Base-by-base conservation (phyloP, 768 basidiomycete species). In the Phaffia tasmanica region DNA sequence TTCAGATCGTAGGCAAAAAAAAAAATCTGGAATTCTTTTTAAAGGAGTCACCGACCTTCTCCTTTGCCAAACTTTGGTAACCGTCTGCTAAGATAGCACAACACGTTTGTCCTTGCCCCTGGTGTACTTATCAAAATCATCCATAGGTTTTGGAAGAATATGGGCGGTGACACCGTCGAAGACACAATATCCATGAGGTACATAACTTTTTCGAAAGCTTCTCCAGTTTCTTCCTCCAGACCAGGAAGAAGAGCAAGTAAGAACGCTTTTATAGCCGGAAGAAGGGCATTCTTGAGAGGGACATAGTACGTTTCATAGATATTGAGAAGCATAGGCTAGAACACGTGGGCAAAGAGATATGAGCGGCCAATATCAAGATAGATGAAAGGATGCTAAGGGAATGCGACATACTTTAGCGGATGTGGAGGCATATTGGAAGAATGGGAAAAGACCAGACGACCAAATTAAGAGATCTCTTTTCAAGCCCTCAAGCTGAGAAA, bases 361-460 rank as follows among this genome's bases (percentile, higher is more conserved):
- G 54, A 11, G 15, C 35, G 35, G 11, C 11, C 11, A 11, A 42
- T 11, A 5, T 5, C 30, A 27, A 1, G 15, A 16, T n/a, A 35
- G 1, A 51, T 1, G 48, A 18, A 23, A 19, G n/a, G 15, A 15
- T 35, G 49, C 15, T 46, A 4, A 8, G 30, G 27, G n/a, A 51
- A 42, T 0, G 2, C 1, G 32, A 66, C 78, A 60, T 70, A 88
- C 90, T 82, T 90, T 90, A 66, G 97, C 92, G 23, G 92, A 92
- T n/a, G 93, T 98, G n/a, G 94, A 87, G 14, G 95, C 91, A 76
- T 91, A 98, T 78, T 97, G 91, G 72, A 98, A 97, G 83, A 98
- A 98, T 0, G 95, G 95, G 75, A 99, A 97, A 6, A 99, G 77
- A 8, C 95, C 95, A 4, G 91, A 86, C 0, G 90, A 91, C 95